Evolutionary conservation across 2,329 filamentous ascomycete genomes (phyloP), one percentile per base, ranked within the genome.

Genomic region (Calycina marina): DNA sequence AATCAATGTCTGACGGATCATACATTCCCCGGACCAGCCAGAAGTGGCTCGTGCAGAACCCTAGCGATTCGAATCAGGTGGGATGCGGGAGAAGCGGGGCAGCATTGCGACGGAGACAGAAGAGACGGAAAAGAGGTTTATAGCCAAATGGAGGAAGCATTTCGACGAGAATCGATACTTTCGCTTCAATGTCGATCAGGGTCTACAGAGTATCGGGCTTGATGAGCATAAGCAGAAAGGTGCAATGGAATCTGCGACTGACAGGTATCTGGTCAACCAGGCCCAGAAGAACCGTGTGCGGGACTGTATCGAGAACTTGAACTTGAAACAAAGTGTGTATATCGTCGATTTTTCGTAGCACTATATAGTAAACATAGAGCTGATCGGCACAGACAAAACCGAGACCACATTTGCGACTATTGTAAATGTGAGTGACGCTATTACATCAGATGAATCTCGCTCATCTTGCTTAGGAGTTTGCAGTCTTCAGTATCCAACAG

Each of bases 141-240:
- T 47, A 30, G 41, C 40, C 2, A 38, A 42, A 12, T 51, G 43
- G 46, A 14, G 32, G 13, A 38, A 42, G 22, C 39, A 48, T 31
- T 43, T 40, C 24, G 46, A 48, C 25, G 38, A 43, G 20, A 47
- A 45, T 2, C 43, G 49, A n/a, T 53, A 51, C 32, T 54, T 51
- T 32, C 48, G 52, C 1, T 53, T 55, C 29, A 53, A 54, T 40
- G 51, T 55, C 8, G 41, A 50, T 11, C 46, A 52, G 28, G 52
- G 52, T 1, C 37, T 55, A 8, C 40, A 50, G 34, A 35, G 36
- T 29, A 38, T 54, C 25, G 40, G 43, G 6, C 31, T 51, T 17
- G 41, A 41, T 13, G 43, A 51, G 35, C 46, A 44, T 31, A 39
- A 42, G 28, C 32, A 42, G 15, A 22, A 40, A 22, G 40, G 40